Base-by-base conservation (phyloP, 2,329 filamentous ascomycete genomes). In the Parascedosporium putredinis region DNA sequence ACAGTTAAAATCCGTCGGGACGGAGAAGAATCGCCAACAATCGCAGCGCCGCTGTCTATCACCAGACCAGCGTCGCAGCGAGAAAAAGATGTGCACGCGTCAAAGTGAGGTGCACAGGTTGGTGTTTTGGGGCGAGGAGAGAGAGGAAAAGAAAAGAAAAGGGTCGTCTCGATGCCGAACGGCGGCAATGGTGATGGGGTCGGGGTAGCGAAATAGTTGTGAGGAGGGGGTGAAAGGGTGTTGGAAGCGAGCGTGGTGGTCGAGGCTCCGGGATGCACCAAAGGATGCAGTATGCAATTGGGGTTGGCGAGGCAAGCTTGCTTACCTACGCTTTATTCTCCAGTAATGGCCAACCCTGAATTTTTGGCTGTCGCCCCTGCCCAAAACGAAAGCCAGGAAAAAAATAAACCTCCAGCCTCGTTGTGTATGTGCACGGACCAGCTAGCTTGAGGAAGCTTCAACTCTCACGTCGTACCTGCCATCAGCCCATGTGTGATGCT, bases 371-470 rank as follows among this genome's bases (percentile, higher is more conserved):
- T n/a, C n/a, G n/a, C n/a, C n/a, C n/a, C 23, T n/a, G 10, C n/a
- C n/a, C 42, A 29, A 14, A 45, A 25, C 25, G 27, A 45, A 45
- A 45, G n/a, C n/a, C n/a, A n/a, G n/a, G n/a, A n/a, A n/a, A n/a
- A n/a, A n/a, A n/a, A n/a, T n/a, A n/a, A n/a, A n/a, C n/a, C n/a
- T 45, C 42, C 42, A 45, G 42, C 42, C 42, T 45, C 23, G 42
- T 18, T 45, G 23, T 2, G 16, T 20, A 1, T 16, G 14, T 25
- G 42, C 42, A 45, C 42, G 42, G 42, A 29, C 42, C 42, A 45
- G 23, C 23, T 20, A 42, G 38, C 38, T 20, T 16, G 12, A 20
- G 18, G 16, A 42, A 42, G 38, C 23, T 23, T 16, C n/a, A n/a
- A n/a, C n/a, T n/a, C n/a, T n/a, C n/a, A n/a, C n/a, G 14, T 14